Base-by-base conservation (phyloP, 805 yeast species). In the Yamadazyma philogaea region DNA sequence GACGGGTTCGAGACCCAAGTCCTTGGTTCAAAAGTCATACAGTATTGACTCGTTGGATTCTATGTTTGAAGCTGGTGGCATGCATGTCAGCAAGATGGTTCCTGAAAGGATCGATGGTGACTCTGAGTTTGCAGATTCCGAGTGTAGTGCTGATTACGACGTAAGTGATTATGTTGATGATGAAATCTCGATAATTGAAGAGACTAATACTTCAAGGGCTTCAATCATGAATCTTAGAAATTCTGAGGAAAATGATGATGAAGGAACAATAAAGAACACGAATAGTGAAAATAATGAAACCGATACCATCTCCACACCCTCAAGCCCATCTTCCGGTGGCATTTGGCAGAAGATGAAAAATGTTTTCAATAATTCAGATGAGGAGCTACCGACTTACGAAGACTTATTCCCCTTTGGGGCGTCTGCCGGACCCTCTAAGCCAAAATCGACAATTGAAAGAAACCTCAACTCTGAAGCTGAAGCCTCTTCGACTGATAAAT, bases 361-460 rank as follows among this genome's bases (percentile, higher is more conserved):
- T 34, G 74, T 68, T 4, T 70, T 70, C 49, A 59, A 63, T 37
- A 59, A 61, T 24, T 44, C 46, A 12, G 66, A 58, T 31, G 61
- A 59, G 10, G 57, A 55, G 5, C 70, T 85, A 49, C 95, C 95
- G 3, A 73, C 78, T 15, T 85, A 85, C 56, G 87, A 84, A 52
- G 95, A 85, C 46, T 69, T 85, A 31, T 85, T 79, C 69, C 95
- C 93, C 26, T 64, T 68, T 40, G 75, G 75, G 7, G 60, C 57
- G 18, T 50, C 59, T 6, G 44, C 51, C n/a, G 46, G 42, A 21
- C 34, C 45, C n/a, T 34, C 57, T 16, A 63, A 59, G 39, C 72
- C 73, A 16, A 68, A 68, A 53, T 46, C 69, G 6, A 42, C 51
- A 11, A 49, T 59, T 21, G 73, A 67, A 51, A 53, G 61, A 44